Evolutionary conservation across 257 asterid genomes (phyloP).

Genomic region (Jacaranda mimosifolia): DNA sequence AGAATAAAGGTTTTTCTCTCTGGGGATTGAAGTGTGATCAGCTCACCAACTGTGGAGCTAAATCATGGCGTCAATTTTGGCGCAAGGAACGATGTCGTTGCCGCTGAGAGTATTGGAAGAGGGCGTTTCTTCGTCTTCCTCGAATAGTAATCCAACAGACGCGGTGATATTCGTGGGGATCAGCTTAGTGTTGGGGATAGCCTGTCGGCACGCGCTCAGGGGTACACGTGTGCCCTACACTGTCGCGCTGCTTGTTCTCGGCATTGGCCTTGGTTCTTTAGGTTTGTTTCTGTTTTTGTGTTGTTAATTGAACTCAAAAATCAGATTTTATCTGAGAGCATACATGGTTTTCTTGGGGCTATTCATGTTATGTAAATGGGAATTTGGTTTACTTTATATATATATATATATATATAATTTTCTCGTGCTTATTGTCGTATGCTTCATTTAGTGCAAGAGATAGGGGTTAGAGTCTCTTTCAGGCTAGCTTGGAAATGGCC

Average conservation of each 20-base stretch:
- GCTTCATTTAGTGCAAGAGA: not conserved
- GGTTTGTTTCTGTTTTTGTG: constrained; percentile 49
- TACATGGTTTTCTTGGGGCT: not conserved
- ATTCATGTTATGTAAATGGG: constrained; percentile 20
- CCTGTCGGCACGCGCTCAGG: constrained; percentile 76
- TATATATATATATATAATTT: not conserved
- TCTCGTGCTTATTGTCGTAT: not conserved
- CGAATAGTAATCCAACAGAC: constrained; percentile 57
- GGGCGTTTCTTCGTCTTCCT: constrained; percentile 29
- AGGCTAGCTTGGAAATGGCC: not conserved
- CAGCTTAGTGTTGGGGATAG: constrained; percentile 88
- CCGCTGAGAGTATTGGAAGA: constrained; percentile 61
- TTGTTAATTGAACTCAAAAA: not conserved
- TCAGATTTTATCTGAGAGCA: not conserved
- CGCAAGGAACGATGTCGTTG: constrained; percentile 29
- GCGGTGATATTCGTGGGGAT: constrained; percentile 93
- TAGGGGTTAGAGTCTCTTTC: not conserved
- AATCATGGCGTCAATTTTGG: constrained; percentile 44
- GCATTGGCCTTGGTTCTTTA: constrained; percentile 84
- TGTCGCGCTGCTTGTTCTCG: constrained; percentile 83
- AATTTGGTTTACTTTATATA: not conserved
- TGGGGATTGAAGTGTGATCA: constrained; percentile 12
- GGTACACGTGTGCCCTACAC: constrained; percentile 98
- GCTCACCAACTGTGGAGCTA: not conserved
- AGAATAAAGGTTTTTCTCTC: not conserved